phyloP scores from a whole-genome alignment of 73 alveolate genomes.

The Breviolum minutum region DNA sequence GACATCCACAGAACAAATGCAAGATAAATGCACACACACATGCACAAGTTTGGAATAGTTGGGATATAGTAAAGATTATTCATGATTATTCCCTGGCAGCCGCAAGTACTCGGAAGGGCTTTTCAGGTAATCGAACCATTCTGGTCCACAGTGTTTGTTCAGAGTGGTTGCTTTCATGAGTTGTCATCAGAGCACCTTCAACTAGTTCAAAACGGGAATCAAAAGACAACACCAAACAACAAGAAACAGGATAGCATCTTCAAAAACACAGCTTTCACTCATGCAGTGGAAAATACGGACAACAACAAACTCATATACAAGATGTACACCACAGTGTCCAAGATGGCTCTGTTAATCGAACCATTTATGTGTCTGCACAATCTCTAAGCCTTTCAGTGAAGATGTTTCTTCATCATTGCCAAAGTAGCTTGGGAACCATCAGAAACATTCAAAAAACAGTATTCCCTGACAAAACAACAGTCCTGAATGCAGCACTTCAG shows the following conservation, averaged over 20 bases:
- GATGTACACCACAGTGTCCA: background rate
- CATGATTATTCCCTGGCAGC: too few species aligned
- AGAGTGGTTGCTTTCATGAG: background rate
- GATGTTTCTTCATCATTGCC: background rate
- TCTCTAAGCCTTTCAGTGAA: background rate
- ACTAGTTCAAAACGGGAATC: background rate
- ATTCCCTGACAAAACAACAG: background rate
- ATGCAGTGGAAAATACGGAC: too few species aligned
- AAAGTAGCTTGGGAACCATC: background rate
- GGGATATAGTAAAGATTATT: too few species aligned
- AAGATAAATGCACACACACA: background rate
- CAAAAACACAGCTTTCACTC: too few species aligned
- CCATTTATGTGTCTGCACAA: background rate
- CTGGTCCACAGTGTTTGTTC: background rate
- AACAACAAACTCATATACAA: background rate
- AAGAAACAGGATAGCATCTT: background rate
- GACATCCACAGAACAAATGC: background rate
- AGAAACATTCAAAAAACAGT: too few species aligned
- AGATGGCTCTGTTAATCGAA: background rate
- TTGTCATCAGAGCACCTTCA: background rate
- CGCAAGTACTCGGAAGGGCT: background rate
- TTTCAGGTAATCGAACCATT: conserved; percentile 11
- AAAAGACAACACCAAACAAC: background rate
- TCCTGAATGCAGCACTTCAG: background rate
- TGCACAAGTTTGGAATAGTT: too few species aligned